A percentile compares a stretch with the other conserved stretches of the same genome.
phyloP scores from a whole-genome alignment of 2,329 filamentous ascomycete genomes.

The Epichloe sp. region DNA sequence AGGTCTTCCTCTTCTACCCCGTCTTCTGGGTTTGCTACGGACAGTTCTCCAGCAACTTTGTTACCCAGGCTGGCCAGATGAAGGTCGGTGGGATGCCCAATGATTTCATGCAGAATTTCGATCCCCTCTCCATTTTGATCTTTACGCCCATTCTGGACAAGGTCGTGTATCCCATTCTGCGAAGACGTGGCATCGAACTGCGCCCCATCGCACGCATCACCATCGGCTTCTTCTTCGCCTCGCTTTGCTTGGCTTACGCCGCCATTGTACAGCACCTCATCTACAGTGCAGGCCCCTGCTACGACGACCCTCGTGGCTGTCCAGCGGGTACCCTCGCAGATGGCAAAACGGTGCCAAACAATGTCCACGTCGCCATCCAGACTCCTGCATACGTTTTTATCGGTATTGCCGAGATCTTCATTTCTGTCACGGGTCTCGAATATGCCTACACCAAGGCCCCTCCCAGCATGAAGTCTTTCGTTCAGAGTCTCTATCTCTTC shows the following conservation, averaged over 20 bases:
- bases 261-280: constrained; percentile 47
- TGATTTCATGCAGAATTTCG: constrained; percentile 56
- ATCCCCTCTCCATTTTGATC: constrained; percentile 52
- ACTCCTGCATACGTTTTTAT: constrained; percentile 43
- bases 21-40: constrained; percentile 57
- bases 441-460: constrained; percentile 65
- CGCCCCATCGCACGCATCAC: constrained; percentile 54
- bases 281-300: constrained; percentile 40
- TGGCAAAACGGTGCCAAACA: constrained; percentile 21
- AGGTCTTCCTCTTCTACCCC: constrained; percentile 55
- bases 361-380: constrained; percentile 42
- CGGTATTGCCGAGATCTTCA: constrained; percentile 47
- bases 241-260: constrained; percentile 44
- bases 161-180: constrained; percentile 47
- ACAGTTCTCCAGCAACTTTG: constrained; percentile 55
- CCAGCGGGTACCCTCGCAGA: constrained; percentile 15
- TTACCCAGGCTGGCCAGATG: constrained; percentile 47
- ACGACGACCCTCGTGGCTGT: constrained; percentile 28
- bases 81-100: constrained; percentile 53
- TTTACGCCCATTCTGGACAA: constrained; percentile 52
- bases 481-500: constrained; percentile 45
- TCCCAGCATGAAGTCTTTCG: constrained; percentile 52
- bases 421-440: constrained; percentile 55
- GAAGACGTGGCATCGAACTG: constrained; percentile 43
- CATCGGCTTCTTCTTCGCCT: constrained; percentile 44